Conservation (phyloP, 164 flowering plant species). For the Piper betle region DNA sequence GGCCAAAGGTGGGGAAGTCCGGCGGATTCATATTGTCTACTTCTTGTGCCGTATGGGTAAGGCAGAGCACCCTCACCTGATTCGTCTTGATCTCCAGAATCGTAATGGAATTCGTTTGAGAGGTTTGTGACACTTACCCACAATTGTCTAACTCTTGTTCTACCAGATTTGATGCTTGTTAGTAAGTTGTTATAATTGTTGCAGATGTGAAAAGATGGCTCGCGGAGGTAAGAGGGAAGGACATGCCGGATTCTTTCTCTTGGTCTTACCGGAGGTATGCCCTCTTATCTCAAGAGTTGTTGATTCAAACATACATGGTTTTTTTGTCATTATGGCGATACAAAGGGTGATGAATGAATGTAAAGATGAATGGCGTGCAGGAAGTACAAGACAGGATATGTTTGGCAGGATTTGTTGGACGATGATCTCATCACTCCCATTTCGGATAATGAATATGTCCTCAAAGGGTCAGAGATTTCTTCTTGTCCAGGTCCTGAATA, state of each 20-base stretch:
- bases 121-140: not conserved
- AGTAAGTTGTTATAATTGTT: not conserved
- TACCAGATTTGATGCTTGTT: no score
- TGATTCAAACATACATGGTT: not conserved
- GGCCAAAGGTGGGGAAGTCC: slow-evolving; percentile 24
- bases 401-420: slow-evolving; percentile 71
- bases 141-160: no score
- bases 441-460: slow-evolving; percentile 58
- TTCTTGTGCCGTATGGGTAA: slow-evolving; percentile 56
- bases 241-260: slow-evolving; percentile 64
- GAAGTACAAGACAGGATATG: slow-evolving; percentile 51
- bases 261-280: slow-evolving; percentile 77
- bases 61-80: slow-evolving; percentile 71
- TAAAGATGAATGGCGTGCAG: slow-evolving; percentile 17
- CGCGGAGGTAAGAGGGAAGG: slow-evolving; percentile 59
- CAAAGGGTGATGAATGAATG: not conserved
- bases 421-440: slow-evolving; percentile 63
- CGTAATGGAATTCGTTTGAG: not conserved
- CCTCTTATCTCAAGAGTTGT: not conserved
- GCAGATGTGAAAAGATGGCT: slow-evolving; percentile 81
- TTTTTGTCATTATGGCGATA: not conserved
- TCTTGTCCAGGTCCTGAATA: slow-evolving; percentile 1
- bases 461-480: slow-evolving; percentile 46
- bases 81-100: slow-evolving; percentile 29
- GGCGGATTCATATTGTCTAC: slow-evolving; percentile 49